phyloP scores from a whole-genome alignment of 2,329 filamentous ascomycete genomes.

The Alternaria ethzedia region DNA sequence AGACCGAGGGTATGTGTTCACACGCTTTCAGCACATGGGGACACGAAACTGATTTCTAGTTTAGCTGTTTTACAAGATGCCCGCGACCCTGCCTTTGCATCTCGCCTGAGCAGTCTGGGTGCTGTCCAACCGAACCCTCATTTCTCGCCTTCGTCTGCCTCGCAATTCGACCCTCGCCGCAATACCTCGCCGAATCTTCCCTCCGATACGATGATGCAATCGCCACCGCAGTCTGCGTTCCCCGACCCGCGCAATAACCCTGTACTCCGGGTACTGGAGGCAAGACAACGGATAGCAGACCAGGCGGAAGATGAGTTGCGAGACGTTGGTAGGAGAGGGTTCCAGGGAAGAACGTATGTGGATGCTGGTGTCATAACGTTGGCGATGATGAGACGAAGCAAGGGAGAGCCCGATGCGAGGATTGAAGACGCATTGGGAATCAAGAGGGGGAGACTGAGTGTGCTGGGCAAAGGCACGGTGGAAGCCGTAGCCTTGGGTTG shows the following conservation, averaged over 20 bases:
- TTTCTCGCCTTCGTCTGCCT: constrained; percentile 61
- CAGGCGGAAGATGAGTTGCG: constrained; percentile 62
- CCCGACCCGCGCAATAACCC: constrained; percentile 56
- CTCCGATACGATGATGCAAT: constrained; percentile 40
- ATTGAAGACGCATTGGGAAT: constrained; percentile 44
- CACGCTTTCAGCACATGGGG: neutral
- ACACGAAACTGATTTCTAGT: neutral
- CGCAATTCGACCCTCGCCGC: constrained; percentile 47
- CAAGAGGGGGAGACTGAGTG: constrained; percentile 40
- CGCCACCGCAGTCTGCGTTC: constrained; percentile 37
- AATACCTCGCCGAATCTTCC: constrained; percentile 31
- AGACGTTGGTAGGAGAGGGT: constrained; percentile 50
- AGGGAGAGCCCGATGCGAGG: constrained; percentile 36
- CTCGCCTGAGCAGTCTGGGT: constrained; percentile 74
- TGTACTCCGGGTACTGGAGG: constrained; percentile 60
- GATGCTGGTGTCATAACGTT: constrained; percentile 52
- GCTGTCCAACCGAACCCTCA: constrained; percentile 65
- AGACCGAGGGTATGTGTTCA: constrained; percentile 47
- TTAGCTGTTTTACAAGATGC: constrained; percentile 66
- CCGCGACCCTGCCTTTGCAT: constrained; percentile 72
- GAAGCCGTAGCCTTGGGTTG: constrained; percentile 28
- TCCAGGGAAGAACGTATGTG: constrained; percentile 52
- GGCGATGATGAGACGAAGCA: constrained; percentile 40
- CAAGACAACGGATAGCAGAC: constrained; percentile 58
- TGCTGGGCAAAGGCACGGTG: constrained; percentile 33